These are phyloP conservation scores for Rhizopus microsporus DNA, from an alignment of 371 early-diverging fungal genomes.

Conservation along the genomic window DNA sequence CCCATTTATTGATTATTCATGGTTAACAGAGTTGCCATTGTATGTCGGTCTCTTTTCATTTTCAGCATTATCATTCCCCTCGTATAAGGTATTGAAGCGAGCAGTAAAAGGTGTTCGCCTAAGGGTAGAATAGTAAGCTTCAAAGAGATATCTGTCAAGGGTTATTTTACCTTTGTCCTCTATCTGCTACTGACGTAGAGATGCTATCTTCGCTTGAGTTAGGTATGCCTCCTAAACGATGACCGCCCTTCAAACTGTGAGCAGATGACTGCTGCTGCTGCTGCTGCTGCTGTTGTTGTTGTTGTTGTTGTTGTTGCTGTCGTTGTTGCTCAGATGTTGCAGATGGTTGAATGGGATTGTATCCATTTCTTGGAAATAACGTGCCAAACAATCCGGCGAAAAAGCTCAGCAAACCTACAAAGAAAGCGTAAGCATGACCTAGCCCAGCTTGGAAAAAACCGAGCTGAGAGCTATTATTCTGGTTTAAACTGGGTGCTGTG, in stretches of 20 bases:
- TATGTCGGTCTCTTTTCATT: constrained; percentile 34
- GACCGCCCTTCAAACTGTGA: constrained; percentile 22
- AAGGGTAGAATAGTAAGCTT: background rate
- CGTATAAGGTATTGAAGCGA: constrained; percentile 31
- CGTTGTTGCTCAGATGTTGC: background rate
- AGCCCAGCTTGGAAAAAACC: constrained; percentile 31
- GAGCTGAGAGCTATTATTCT: constrained; percentile 4
- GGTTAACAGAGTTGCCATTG: constrained; percentile 53
- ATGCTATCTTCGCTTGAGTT: background rate
- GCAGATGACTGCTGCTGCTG: constrained; percentile 9
- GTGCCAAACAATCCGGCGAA: constrained; percentile 13
- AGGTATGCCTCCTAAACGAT: constrained; percentile 23
- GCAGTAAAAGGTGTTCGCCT: constrained; percentile 27
- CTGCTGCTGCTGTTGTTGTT: background rate
- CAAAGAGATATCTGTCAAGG: too few species aligned
- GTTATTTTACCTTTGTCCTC: constrained; percentile 16
- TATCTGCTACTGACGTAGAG: constrained; percentile 10
- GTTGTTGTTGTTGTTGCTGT: too few species aligned
- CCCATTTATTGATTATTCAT: constrained; percentile 31
- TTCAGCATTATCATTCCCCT: constrained; percentile 16
- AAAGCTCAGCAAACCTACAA: constrained; percentile 25
- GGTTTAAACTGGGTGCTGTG: constrained; percentile 1
- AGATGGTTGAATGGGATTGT: background rate
- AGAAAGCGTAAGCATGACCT: constrained; percentile 28
- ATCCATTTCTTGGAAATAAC: constrained; percentile 27